Evolutionary conservation across 352 stramenopile genomes (phyloP).

Genomic region (Phytophthora lateralis): DNA sequence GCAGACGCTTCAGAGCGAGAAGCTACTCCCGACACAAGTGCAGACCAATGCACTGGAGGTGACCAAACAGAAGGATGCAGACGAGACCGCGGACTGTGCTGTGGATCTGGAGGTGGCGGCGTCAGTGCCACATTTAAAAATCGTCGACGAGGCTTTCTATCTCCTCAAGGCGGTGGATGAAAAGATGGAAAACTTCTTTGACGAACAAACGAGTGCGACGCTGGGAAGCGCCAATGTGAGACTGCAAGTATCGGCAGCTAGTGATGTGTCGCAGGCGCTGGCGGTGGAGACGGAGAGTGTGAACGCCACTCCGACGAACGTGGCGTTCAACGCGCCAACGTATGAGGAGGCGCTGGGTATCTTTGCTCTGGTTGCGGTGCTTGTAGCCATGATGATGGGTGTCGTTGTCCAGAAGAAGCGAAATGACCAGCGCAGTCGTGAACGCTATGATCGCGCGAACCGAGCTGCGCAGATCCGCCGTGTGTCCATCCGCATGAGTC

Average conservation of each 20-base stretch:
- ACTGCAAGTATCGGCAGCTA: constrained; percentile 27
- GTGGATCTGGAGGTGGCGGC: constrained; percentile 36
- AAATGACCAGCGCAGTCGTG: constrained; percentile 59
- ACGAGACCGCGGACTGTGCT: constrained; percentile 23
- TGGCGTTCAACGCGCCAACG: constrained; percentile 56
- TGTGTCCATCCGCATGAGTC: constrained; percentile 76
- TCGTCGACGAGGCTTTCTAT: constrained; percentile 32
- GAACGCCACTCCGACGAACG: background rate
- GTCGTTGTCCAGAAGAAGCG: constrained; percentile 63
- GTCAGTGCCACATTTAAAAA: background rate
- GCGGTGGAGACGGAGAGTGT: constrained; percentile 14
- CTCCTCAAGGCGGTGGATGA: constrained; percentile 51
- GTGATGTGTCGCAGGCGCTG: constrained; percentile 10
- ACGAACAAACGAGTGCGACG: constrained; percentile 27
- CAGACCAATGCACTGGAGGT: constrained; percentile 31
- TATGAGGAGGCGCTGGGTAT: constrained; percentile 66
- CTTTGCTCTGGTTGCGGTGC: constrained; percentile 53
- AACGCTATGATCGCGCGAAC: constrained; percentile 62
- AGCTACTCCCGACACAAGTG: constrained; percentile 35
- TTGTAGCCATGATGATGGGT: constrained; percentile 67
- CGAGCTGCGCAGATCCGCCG: constrained; percentile 72
- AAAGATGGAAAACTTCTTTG: constrained; percentile 47
- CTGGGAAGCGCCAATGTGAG: constrained; percentile 39
- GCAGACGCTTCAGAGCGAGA: constrained; percentile 17
- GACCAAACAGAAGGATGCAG: constrained; percentile 15